These are phyloP conservation scores for Tulasnella sp. DNA, from an alignment of 768 basidiomycete species.

Conservation along the genomic window DNA sequence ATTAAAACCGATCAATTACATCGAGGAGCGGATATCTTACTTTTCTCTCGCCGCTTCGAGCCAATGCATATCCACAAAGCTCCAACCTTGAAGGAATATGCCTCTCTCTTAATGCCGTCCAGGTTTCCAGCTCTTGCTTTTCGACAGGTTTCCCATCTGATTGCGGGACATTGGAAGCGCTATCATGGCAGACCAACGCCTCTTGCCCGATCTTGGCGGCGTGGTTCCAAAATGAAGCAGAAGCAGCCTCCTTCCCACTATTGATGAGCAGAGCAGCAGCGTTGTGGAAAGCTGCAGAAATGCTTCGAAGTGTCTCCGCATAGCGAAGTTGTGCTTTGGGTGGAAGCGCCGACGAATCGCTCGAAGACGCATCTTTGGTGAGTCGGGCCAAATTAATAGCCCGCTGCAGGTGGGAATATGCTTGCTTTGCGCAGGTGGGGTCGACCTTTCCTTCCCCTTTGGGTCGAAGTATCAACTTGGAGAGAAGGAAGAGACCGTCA, in stretches of 20 bases:
- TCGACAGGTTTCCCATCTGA: slow-evolving; percentile 35
- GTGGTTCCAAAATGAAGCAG: slow-evolving; percentile 62
- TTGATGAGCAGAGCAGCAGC: slow-evolving; percentile 53
- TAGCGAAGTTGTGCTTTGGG: slow-evolving; percentile 17
- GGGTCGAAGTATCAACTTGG: background rate
- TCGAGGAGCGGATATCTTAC: slow-evolving; percentile 43
- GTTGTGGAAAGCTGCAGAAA: slow-evolving; percentile 38
- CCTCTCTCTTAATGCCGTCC: slow-evolving; percentile 61
- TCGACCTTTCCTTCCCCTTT: background rate
- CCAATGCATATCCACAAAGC: slow-evolving; percentile 70
- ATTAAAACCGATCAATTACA: background rate
- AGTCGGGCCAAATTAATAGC: background rate
- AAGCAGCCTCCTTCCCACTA: slow-evolving; percentile 55
- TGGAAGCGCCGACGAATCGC: background rate
- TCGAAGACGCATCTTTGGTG: background rate
- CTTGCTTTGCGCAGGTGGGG: background rate
- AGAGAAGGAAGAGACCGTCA: slow-evolving; percentile 27
- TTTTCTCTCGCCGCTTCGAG: slow-evolving; percentile 72
- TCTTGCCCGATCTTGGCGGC: slow-evolving; percentile 55
- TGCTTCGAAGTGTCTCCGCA: slow-evolving; percentile 36
- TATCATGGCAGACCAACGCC: slow-evolving; percentile 40
- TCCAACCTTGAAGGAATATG: slow-evolving; percentile 69
- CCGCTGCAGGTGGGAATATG: slow-evolving; percentile 9
- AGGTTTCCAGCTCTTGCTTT: slow-evolving; percentile 40
- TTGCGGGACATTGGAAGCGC: background rate